Base-by-base conservation (phyloP, 1,139 yeast genomes). In the Suhomyces taliae region DNA sequence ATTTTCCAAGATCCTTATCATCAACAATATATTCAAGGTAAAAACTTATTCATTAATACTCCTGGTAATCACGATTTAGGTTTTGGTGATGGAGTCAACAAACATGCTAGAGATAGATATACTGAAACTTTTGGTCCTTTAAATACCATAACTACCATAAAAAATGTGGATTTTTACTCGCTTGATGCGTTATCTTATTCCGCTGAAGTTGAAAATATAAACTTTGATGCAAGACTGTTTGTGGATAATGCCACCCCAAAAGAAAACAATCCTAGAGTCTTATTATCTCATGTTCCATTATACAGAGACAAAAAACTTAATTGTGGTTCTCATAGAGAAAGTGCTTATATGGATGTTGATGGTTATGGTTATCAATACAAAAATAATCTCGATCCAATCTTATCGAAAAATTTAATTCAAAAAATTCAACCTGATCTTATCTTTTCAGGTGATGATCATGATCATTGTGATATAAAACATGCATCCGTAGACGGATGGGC, bases 51-150 rank as follows among this genome's bases (percentile, higher is more conserved):
- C 46, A 53, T 62, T 8, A 71, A 74, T 46, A 62, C 77, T 1
- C 79, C 83, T 0, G 85, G 85, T 2, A 80, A 80, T 55, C 85
- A 80, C 56, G 85, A 80, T 60, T 72, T 80, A 36, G 85, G 85
- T 1, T 76, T 74, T 61, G 82, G 77, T 7, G 68, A 78, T 54
- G 75, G 74, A 8, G 81, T 80, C 26, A 69, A 70, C 31, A 15
- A 57, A 4, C 55, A 62, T 8, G 62, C 76, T n/a, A 54, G 77
- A 34, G 59, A 59, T 1, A 60, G 83, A 39, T 80, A 78, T 49
- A 53, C 51, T 26, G 45, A 59, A 14, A 58, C 61, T 27, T 80
- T 79, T 58, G 84, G 82, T 3, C 46, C 53, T 6, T 63, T 77
- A 2, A 79, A 80, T 55, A 48, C 52, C 2, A 49, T 68, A 1